Base-by-base conservation (phyloP, 2,329 filamentous ascomycete genomes). In the Diaporthe vexans region DNA sequence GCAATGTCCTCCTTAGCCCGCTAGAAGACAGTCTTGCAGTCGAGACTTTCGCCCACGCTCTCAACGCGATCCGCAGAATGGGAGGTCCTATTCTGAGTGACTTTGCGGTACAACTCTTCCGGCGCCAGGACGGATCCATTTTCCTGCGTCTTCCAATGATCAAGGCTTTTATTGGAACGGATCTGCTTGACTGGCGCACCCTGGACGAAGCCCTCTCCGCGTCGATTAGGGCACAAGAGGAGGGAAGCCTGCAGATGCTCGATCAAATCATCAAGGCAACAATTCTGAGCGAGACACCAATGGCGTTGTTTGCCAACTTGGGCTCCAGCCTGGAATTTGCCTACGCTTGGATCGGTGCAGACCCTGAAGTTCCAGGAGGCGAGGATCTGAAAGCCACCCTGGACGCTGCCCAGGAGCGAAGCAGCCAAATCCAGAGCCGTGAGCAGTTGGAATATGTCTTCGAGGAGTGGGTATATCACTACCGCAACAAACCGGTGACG, bases 361-460 rank as follows among this genome's bases (percentile, higher is more conserved):
- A 97, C 21, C 89, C 93, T 1, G 87, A 87, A 54, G 87, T 94
- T 3, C 80, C 85, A 29, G 85, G 90, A 29, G 94, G 91, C 15
- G 91, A 94, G 78, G 89, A 93, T 48, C 88, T 98, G 75, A 93
- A 95, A 81, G 86, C 87, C 82, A 94, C 86, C 84, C 89, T 85
- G 24, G 77, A 86, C 54, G 83, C 84, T 56, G 84, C 87, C 1
- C 77, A 86, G 8, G 78, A 83, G 4, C 83, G 84, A 51, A 81
- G 84, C 10, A 76, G 81, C 76, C 81, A 86, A 68, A 86, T 88
- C 77, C 82, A 88, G 72, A 83, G 88, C 70, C 84, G 87, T 40
- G 90, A 88, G 29, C 95, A 98, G 82, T 91, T 97, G 84, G 95
- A 97, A 78, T 98, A 99, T 81, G 89, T 98, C 26, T 98, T 99